Evolutionary conservation across 2,329 filamentous ascomycete genomes (phyloP), one percentile per base, ranked within the genome.

Genomic region (Teratosphaeriaceae sp.): DNA sequence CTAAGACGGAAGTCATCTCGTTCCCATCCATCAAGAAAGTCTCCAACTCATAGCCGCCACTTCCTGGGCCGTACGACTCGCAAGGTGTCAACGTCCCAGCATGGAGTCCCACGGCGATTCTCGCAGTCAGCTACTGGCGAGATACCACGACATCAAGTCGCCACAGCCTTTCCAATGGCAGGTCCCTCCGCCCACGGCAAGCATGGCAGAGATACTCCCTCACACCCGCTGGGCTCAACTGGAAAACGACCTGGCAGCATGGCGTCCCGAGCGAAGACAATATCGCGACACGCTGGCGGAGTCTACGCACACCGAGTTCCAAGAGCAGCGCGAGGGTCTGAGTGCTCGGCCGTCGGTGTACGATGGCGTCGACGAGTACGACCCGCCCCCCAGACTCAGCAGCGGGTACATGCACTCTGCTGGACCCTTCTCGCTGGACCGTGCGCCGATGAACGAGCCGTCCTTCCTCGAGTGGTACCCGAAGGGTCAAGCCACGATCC

Each of bases 401-500:
- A 6, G 15, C 19, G 34, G 18, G 22, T 38, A 29, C 23, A 22
- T 38, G 34, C 5, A 29, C 12, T 18, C 5, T 9, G 33, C 8
- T 6, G 37, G 38, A 19, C 15, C 34, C 7, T 40, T 34, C 24
- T 33, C 33, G 18, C 29, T 26, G 19, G 30, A 34, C 2, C 13
- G 16, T 13, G 35, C 16, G 13, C 16, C 18, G n/a, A 35, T 34
- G 3, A 39, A 42, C 44, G 47, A 51, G 13, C 40, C 44, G 42
- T 49, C 47, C 5, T 56, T 59, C 45, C 15, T 56, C 37, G 40
- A 48, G 11, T 47, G 31, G 39, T 49, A 43, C 36, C 43, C 54
- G 23, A 40, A 47, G 46, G 50, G 65, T 54, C 26, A 62, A 46
- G 40, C 47, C 7, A 56, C 51, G 11, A 39, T 60, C 21, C 58